These are phyloP conservation scores for Rhizopus stolonifer DNA, from an alignment of 371 early-diverging fungal genomes.

Conservation along the genomic window DNA sequence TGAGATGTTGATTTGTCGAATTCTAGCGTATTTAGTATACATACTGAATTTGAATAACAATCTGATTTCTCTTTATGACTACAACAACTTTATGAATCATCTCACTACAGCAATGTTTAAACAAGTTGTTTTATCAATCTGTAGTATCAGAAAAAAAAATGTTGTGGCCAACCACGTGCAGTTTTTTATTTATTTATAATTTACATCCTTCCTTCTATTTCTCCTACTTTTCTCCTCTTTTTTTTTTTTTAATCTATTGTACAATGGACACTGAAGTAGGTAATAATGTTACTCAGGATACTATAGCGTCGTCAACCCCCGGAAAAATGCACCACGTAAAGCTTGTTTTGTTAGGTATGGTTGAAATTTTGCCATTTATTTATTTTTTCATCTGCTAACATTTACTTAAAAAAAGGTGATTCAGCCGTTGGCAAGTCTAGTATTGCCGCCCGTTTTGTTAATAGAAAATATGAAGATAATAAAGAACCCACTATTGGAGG, in stretches of 20 bases:
- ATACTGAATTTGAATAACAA: constrained; percentile 89
- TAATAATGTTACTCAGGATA: background rate
- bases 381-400: background rate
- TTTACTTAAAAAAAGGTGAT: constrained; percentile 55
- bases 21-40: constrained; percentile 90
- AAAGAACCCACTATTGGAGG: constrained; percentile 97
- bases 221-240: background rate
- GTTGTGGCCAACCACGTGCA: constrained; percentile 2
- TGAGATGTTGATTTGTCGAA: constrained; percentile 88
- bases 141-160: no score
- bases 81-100: constrained; percentile 77
- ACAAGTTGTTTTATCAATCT: constrained; percentile 54
- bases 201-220: background rate
- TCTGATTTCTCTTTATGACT: constrained; percentile 85
- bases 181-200: background rate
- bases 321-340: constrained; percentile 60
- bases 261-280: background rate
- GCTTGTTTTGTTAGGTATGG: constrained; percentile 69
- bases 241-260: background rate
- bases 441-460: constrained; percentile 82
- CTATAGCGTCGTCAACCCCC: background rate
- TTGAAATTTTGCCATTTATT: background rate
- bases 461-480: constrained; percentile 91
- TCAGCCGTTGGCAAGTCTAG: constrained; percentile 87
- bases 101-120: constrained; percentile 85